These are phyloP conservation scores for Aegilops bicornis DNA, from an alignment of 176 grass and related monocot species.

Conservation along the genomic window DNA sequence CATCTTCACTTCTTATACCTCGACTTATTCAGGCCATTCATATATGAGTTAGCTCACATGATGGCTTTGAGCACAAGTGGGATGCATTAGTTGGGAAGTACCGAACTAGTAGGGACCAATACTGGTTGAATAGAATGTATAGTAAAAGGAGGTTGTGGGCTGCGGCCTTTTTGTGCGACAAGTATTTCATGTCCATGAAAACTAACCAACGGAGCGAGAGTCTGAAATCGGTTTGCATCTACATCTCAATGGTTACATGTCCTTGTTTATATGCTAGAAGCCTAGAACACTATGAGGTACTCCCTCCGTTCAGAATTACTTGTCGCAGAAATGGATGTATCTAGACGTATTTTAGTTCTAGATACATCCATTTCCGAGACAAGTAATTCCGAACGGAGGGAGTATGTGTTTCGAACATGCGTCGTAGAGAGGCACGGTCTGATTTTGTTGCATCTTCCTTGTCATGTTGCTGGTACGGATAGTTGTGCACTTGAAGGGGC, in stretches of 20 bases:
- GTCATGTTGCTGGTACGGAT: no score
- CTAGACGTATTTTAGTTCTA: no score
- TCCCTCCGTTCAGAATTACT: no score
- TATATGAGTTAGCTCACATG: neutral
- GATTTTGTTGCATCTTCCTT: no score
- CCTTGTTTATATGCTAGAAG: neutral
- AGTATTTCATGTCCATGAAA: neutral
- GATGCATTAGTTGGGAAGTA: no score
- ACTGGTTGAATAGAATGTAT: neutral
- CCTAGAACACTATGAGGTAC: neutral
- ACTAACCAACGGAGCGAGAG: neutral
- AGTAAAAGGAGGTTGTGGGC: neutral
- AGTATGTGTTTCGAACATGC: no score
- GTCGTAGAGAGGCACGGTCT: no score
- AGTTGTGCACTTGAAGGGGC: no score
- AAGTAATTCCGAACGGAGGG: no score
- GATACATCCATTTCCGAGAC: no score
- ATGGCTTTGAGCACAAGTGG: neutral
- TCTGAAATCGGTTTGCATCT: neutral
- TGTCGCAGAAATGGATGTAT: no score
- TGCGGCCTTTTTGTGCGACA: neutral
- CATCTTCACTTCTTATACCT: neutral
- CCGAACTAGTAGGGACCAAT: no score
- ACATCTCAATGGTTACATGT: neutral
- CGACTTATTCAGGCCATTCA: neutral